Evolutionary conservation across 257 asterid genomes (phyloP).

Genomic region (Solanum dulcamara): DNA sequence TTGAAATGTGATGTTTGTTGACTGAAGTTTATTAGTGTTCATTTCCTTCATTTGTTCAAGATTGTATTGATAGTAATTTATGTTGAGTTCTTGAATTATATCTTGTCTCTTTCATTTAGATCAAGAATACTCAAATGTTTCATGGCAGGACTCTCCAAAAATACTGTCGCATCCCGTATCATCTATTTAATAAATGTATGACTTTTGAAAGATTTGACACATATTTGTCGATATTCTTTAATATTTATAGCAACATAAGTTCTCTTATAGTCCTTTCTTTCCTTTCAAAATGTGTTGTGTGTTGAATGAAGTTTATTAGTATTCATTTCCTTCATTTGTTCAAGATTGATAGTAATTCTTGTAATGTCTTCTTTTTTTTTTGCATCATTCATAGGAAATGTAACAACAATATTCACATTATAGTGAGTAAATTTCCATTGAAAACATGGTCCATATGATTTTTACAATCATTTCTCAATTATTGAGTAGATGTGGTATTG

Average conservation of each 20-base stretch:
- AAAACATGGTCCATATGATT: background rate
- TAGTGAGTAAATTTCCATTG: background rate
- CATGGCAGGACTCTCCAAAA: background rate
- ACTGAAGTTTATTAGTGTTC: background rate
- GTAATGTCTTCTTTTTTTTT: background rate
- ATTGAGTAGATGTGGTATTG: background rate
- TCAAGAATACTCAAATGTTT: background rate
- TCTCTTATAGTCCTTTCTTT: background rate
- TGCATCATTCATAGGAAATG: background rate
- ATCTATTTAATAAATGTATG: background rate
- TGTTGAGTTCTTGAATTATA: background rate
- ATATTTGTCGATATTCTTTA: accelerated
- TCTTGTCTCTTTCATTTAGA: background rate
- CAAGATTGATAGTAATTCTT: background rate
- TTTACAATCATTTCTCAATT: background rate
- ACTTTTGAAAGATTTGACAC: accelerated
- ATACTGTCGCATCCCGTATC: accelerated
- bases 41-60: background rate
- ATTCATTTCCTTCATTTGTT: background rate
- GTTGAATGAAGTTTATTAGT: background rate
- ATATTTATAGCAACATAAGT: background rate
- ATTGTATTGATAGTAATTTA: background rate
- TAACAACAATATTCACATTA: background rate
- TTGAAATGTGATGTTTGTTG: background rate
- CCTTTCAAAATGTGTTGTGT: background rate